phyloP scores from a whole-genome alignment of 73 alveolate species.

The Tetrahymena borealis region DNA sequence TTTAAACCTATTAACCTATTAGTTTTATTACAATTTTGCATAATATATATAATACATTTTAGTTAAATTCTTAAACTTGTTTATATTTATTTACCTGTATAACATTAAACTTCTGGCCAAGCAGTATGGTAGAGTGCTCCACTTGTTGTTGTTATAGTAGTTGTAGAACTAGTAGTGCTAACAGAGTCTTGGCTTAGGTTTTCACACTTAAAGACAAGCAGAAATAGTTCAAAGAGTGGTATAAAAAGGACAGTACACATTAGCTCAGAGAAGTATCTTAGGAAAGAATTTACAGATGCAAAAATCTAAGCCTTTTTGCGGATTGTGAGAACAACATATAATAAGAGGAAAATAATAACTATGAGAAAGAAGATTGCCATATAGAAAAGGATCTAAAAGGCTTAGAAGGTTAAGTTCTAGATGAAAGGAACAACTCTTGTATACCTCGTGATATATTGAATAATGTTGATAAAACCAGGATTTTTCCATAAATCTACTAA shows the following conservation, averaged over 20 bases:
- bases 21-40: too few relatives aligned
- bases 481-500: background rate
- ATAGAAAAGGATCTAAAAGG: background rate
- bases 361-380: background rate
- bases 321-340: background rate
- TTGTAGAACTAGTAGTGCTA: background rate
- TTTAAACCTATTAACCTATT: too few relatives aligned
- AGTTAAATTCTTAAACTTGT: too few relatives aligned
- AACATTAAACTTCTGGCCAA: background rate
- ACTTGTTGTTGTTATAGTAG: background rate
- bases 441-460: background rate
- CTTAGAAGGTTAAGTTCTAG: background rate
- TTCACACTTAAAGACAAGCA: background rate
- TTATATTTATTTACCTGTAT: background rate
- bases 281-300: background rate
- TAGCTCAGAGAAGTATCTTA: background rate
- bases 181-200: background rate
- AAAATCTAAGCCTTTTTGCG: background rate
- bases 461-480: background rate
- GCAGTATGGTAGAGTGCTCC: background rate
- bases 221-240: background rate
- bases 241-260: background rate
- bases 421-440: background rate
- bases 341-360: background rate
- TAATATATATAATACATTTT: too few relatives aligned